phyloP scores from a whole-genome alignment of 2,329 filamentous ascomycete genomes.

The Trichoderma harzianum region DNA sequence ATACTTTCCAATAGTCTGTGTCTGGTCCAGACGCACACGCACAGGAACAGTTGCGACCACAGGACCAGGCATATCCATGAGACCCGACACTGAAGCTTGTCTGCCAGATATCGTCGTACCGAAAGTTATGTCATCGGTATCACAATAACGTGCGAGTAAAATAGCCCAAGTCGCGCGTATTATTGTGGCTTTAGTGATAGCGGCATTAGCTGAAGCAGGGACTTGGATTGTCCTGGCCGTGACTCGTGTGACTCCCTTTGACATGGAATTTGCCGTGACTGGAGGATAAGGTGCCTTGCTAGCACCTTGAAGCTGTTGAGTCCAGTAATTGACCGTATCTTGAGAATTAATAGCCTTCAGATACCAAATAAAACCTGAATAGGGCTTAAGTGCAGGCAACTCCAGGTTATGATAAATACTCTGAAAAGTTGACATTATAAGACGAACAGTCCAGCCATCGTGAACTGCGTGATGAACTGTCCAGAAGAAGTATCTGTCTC shows the following conservation, averaged over 20 bases:
- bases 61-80: slow-evolving; percentile 21
- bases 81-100: slow-evolving; percentile 17
- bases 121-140: slow-evolving; percentile 23
- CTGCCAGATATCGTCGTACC: slow-evolving; percentile 24
- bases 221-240: slow-evolving; percentile 2
- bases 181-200: slow-evolving; percentile 19
- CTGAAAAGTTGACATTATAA: slow-evolving; percentile 20
- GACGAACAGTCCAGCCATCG: slow-evolving; percentile 28
- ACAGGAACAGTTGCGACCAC: slow-evolving; percentile 22
- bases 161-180: slow-evolving; percentile 25
- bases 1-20: slow-evolving; percentile 2
- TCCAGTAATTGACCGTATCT: background rate
- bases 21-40: slow-evolving; percentile 18
- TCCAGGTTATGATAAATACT: slow-evolving; percentile 5
- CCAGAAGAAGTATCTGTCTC: slow-evolving; percentile 23
- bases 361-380: slow-evolving; percentile 7
- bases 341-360: background rate
- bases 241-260: background rate
- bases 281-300: slow-evolving; percentile 4
- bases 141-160: slow-evolving; percentile 22
- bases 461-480: slow-evolving; percentile 30
- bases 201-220: background rate
- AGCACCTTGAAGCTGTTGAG: background rate
- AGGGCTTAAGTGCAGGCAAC: background rate
- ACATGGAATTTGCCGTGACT: background rate